Percentiles rank a stretch among this genome's conserved stretches.
These are phyloP conservation scores for Xylaria sp. DNA, from an alignment of 2,329 filamentous ascomycete genomes.

Conservation along the genomic window DNA sequence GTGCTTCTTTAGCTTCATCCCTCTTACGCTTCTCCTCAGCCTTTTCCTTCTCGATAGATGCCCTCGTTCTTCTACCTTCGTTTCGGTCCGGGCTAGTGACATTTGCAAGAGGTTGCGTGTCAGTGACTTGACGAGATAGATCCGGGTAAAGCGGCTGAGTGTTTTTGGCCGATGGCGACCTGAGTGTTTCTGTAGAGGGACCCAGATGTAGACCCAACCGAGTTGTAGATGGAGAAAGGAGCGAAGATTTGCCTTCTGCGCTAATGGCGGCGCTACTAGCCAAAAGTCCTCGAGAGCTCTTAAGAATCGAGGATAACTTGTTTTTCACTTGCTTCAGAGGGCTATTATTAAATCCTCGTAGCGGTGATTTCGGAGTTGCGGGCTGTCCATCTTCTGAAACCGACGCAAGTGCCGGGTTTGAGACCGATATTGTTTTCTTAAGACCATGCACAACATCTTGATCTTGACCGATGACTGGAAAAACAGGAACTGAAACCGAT, in stretches of 20 bases:
- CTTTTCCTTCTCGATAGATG: slow-evolving; percentile 70
- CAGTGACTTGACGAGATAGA: slow-evolving; percentile 54
- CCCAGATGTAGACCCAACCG: slow-evolving; percentile 58
- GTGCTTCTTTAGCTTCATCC: slow-evolving; percentile 69
- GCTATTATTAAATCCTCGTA: slow-evolving; percentile 72
- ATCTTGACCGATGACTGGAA: slow-evolving; percentile 52
- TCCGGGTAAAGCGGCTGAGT: slow-evolving; percentile 59
- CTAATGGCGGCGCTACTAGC: slow-evolving; percentile 77
- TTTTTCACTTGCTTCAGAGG: slow-evolving; percentile 92
- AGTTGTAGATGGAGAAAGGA: slow-evolving; percentile 65
- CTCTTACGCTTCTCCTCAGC: slow-evolving; percentile 72
- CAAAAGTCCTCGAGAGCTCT: slow-evolving; percentile 86
- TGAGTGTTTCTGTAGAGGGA: slow-evolving; percentile 62
- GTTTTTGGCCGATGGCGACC: slow-evolving; percentile 46
- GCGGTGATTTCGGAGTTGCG: slow-evolving; percentile 67
- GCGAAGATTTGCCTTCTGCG: slow-evolving; percentile 69
- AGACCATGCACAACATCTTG: slow-evolving; percentile 52
- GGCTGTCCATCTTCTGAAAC: slow-evolving; percentile 57
- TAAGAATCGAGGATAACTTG: slow-evolving; percentile 89
- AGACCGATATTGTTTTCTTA: slow-evolving; percentile 71
- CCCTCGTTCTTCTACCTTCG: slow-evolving; percentile 63
- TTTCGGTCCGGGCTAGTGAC: slow-evolving; percentile 58
- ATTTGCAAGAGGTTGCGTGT: slow-evolving; percentile 48
- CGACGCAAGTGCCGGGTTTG: slow-evolving; percentile 64
- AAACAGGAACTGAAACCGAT: slow-evolving; percentile 70